Conservation (phyloP, 768 basidiomycete species). For the Auricularia cornea region DNA sequence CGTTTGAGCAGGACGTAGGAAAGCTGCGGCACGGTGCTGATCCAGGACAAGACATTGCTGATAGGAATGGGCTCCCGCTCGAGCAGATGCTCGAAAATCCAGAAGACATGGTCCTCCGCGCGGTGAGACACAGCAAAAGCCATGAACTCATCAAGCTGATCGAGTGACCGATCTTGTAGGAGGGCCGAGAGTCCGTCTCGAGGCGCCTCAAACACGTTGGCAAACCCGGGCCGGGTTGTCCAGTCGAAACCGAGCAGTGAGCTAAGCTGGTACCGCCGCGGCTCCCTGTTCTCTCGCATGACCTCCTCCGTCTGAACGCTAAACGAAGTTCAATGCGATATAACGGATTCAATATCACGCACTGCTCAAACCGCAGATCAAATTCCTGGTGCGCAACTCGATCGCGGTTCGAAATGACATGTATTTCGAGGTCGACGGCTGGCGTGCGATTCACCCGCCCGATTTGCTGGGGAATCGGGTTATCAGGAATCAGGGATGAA, state of each 20-base stretch:
- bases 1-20: slow-evolving; percentile 44
- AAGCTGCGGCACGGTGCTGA: slow-evolving; percentile 46
- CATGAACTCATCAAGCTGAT: slow-evolving; percentile 11
- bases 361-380: slow-evolving; percentile 63
- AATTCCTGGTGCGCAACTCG: slow-evolving; percentile 58
- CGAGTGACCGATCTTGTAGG: not conserved
- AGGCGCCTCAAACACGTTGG: slow-evolving; percentile 27
- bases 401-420: slow-evolving; percentile 63
- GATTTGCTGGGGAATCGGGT: slow-evolving; percentile 39
- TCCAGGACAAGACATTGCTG: slow-evolving; percentile 29
- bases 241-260: slow-evolving; percentile 14
- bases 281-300: slow-evolving; percentile 14
- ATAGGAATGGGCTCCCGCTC: slow-evolving; percentile 20
- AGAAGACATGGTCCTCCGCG: slow-evolving; percentile 46
- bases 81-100: slow-evolving; percentile 38
- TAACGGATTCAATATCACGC: slow-evolving; percentile 29
- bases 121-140: slow-evolving; percentile 39
- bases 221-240: slow-evolving; percentile 24
- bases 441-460: slow-evolving; percentile 47
- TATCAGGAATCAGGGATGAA: not conserved
- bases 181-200: slow-evolving; percentile 3
- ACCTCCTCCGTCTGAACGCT: slow-evolving; percentile 25
- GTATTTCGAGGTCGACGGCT: slow-evolving; percentile 48
- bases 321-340: slow-evolving; percentile 27
- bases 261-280: slow-evolving; percentile 13